phyloP scores from a whole-genome alignment of 2,329 filamentous ascomycete genomes.

The Microascus cirrosus region DNA sequence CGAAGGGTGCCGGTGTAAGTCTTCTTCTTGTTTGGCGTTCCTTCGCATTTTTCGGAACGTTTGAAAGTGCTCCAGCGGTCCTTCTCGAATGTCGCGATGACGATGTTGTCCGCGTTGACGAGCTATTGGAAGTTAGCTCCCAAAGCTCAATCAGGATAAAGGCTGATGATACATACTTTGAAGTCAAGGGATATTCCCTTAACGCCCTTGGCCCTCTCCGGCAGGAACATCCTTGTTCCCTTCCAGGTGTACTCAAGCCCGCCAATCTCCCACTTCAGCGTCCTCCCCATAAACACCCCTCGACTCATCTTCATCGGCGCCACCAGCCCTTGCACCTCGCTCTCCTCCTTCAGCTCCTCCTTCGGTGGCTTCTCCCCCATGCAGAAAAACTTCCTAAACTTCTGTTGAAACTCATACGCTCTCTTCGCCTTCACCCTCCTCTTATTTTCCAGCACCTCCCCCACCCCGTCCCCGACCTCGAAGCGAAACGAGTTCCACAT shows the following conservation, averaged over 20 bases:
- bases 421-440: neutral
- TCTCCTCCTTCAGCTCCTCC: neutral
- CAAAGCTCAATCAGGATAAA: too few relatives aligned
- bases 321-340: neutral
- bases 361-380: neutral
- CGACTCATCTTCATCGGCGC: neutral
- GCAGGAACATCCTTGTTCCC: conserved; percentile 1
- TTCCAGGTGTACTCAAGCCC: neutral
- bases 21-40: conserved; percentile 1
- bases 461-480: conserved; percentile 9
- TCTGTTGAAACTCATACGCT: neutral
- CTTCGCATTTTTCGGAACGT: neutral
- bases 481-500: conserved; percentile 10
- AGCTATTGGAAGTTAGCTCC: neutral
- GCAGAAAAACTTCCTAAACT: neutral
- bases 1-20: neutral
- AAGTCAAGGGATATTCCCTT: neutral
- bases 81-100: conserved; percentile 1
- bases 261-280: neutral
- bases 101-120: neutral
- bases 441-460: conserved; percentile 7
- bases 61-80: neutral
- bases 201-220: neutral
- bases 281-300: neutral
- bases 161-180: neutral